Base-by-base conservation (phyloP, 257 asterid genomes). In the Lavandula angustifolia region DNA sequence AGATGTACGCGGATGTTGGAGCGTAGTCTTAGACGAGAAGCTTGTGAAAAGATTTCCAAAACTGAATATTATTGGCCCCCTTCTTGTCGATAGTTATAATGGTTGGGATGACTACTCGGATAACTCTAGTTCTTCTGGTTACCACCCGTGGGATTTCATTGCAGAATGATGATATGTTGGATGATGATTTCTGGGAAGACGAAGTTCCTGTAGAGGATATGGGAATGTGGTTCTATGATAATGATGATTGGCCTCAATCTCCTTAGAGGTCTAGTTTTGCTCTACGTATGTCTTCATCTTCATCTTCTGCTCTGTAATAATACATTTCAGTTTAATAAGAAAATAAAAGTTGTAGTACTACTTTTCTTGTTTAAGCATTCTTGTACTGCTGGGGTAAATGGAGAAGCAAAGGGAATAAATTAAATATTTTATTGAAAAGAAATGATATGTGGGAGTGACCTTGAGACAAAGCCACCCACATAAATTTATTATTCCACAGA, bases 1-100 rank as follows among this genome's bases (percentile, higher is more conserved):
- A 5, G 95, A 91, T 44, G 56, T 91, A 1, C 79, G 96, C 3
- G 96, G 98, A 4, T 91, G 98, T 62, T 88, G 95, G 95, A 55
- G 79, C 10, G 98, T 91, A 49, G 67, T 76, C 51, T 67, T 91
- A 33, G 94, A 88, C 0, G 81, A 77, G 22, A 72, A 75, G 63
- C 78, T 79, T 32, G 16, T 81, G 79, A 79, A 86, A 58, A 59
- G 62, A 50, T 83, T 75, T 61, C 74, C 82, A 0, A 73, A 66
- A 47, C 4, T 88, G 73, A 84, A 79, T 69, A 77, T 91, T 4
- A 40, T 84, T 1, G 98, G 98, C 4, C 96, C 96, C 1, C 67
- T 53, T 32, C 76, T 87, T 1, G 52, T 71, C 22, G 95, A 86
- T 54, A 74, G 66, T 43, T 82, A 84, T 9, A 76, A 69, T 18